Percentiles rank a stretch among this genome's conserved stretches.
Conservation (phyloP, 352 stramenopile genomes). For the Globisporangium carolinianum region DNA sequence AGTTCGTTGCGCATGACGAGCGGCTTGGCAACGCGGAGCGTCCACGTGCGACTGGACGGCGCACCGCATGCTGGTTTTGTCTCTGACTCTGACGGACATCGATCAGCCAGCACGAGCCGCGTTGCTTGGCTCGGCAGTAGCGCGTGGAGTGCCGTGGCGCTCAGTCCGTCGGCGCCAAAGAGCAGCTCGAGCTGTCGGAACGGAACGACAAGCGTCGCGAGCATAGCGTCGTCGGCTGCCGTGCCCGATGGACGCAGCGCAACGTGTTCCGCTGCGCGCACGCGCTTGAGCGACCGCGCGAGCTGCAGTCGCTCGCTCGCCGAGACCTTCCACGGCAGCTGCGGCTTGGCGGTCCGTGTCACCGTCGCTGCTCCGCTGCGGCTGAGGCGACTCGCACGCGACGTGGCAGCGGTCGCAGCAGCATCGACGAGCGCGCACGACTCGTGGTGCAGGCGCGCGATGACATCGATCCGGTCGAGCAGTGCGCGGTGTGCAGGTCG, state of each 20-base stretch:
- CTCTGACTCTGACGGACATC: too few relatives aligned
- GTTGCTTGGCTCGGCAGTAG: conserved; percentile 1
- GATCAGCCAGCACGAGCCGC: background rate
- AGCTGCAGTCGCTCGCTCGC: conserved; percentile 41
- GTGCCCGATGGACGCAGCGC: background rate
- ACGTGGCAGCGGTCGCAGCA: background rate
- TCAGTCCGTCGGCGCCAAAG: conserved; percentile 3
- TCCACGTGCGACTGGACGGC: background rate
- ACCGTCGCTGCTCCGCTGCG: too few relatives aligned
- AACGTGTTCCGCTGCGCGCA: conserved; percentile 10
- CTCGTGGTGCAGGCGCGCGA: background rate
- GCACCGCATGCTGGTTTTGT: background rate
- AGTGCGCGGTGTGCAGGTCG: background rate
- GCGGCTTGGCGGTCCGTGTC: conserved; percentile 17
- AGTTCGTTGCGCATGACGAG: conserved; percentile 8
- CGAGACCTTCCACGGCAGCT: conserved; percentile 54
- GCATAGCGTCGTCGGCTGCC: background rate
- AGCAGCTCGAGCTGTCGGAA: conserved; percentile 12
- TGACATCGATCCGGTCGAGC: conserved; percentile 2
- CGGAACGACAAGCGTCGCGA: conserved; percentile 1
- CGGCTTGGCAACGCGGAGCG: conserved; percentile 3
- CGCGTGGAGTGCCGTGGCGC: background rate
- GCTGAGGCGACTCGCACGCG: background rate
- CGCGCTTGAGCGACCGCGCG: conserved; percentile 25
- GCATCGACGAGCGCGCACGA: background rate